A percentile compares a stretch with the other conserved stretches of the same genome.
Evolutionary conservation across 2,329 filamentous ascomycete genomes (phyloP).

Genomic region (Lojkania enalia): DNA sequence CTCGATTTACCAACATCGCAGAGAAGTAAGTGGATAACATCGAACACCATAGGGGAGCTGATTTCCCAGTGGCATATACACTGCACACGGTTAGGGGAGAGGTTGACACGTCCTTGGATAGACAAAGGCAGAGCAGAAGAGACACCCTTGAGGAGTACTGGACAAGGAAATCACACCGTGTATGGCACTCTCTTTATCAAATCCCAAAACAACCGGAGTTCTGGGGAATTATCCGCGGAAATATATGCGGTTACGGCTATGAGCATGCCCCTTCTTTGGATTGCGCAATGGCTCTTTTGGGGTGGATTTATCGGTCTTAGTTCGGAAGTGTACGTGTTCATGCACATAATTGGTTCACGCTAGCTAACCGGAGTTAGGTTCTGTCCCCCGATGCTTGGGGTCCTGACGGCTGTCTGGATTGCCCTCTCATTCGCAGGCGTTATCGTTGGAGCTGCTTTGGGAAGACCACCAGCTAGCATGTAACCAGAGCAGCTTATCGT

Average conservation of each 20-base stretch:
- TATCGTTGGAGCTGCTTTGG: background rate
- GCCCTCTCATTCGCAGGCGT: constrained; percentile 12
- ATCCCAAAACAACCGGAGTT: background rate
- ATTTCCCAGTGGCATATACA: constrained; percentile 5
- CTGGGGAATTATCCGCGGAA: constrained; percentile 10
- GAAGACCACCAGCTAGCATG: too few relatives aligned
- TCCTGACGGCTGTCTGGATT: constrained; percentile 29
- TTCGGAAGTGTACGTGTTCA: constrained; percentile 27
- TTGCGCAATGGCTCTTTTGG: constrained; percentile 38
- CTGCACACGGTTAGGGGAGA: constrained; percentile 10
- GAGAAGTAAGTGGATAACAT: constrained; percentile 3
- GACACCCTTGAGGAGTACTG: constrained; percentile 9
- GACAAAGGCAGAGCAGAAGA: constrained; percentile 12
- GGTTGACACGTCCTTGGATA: constrained; percentile 9
- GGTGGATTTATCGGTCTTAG: constrained; percentile 29
- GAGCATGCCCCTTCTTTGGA: constrained; percentile 27
- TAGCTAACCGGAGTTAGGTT: constrained; percentile 28
- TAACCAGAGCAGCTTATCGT: too few relatives aligned
- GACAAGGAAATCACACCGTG: constrained; percentile 1
- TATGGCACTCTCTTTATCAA: constrained; percentile 22
- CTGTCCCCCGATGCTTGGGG: constrained; percentile 30
- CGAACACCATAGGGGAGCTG: constrained; percentile 9
- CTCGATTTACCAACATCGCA: constrained; percentile 8
- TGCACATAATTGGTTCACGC: constrained; percentile 1
- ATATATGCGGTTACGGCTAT: constrained; percentile 15